phyloP scores from a whole-genome alignment of 495 filamentous ascomycete species.

The Neurospora sp. region DNA sequence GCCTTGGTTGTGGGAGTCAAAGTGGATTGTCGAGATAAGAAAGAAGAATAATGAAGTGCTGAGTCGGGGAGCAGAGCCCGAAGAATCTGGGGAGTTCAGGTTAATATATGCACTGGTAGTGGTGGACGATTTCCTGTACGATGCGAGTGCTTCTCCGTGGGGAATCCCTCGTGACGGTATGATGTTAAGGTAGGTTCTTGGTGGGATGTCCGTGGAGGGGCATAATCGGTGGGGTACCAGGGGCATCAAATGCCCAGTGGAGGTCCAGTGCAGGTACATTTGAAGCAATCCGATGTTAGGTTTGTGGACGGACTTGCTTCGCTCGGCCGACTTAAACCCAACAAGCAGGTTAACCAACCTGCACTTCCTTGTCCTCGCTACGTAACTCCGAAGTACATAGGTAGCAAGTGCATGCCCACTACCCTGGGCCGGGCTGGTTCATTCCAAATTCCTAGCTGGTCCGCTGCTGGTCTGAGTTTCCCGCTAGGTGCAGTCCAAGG shows the following conservation, averaged over 20 bases:
- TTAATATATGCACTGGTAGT: constrained; percentile 9
- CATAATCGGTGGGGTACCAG: neutral
- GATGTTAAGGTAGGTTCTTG: neutral
- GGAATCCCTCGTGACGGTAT: neutral
- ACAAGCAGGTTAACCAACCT: neutral
- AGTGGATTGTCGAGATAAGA: constrained; percentile 25
- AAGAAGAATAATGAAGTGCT: constrained; percentile 24
- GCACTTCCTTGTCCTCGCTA: neutral
- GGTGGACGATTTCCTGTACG: neutral
- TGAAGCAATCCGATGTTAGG: neutral
- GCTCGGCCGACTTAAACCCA: neutral
- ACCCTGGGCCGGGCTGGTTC: neutral
- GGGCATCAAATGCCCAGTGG: neutral
- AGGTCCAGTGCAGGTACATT: neutral
- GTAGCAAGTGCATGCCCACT: neutral
- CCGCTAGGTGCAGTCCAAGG: neutral
- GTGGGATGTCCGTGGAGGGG: neutral
- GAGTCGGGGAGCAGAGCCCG: constrained; percentile 23
- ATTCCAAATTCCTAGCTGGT: neutral
- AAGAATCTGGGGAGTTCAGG: constrained; percentile 10
- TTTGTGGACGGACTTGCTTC: neutral
- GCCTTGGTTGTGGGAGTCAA: constrained; percentile 7
- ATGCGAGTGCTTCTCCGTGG: constrained; percentile 5
- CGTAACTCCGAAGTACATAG: neutral
- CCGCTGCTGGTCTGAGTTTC: neutral